Evolutionary conservation across 179 eudicot species (phyloP).

Genomic region (Gypsophila paniculata): DNA sequence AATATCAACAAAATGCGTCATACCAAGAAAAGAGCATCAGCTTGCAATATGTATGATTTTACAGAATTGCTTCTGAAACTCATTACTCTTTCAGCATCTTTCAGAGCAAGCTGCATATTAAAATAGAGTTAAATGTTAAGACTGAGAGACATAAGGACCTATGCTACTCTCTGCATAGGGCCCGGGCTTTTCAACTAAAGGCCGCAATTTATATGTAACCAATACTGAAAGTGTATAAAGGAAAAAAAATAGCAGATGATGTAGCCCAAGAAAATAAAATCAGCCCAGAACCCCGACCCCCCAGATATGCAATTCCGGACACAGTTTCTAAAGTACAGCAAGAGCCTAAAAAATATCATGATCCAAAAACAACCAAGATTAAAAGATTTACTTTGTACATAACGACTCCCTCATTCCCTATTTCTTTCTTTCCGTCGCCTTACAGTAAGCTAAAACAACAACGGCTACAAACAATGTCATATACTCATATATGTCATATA

Average conservation of each 20-base stretch:
- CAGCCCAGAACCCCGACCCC: background rate
- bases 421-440: background rate
- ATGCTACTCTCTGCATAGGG: too few species aligned
- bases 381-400: too few species aligned
- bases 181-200: background rate
- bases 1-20: constrained; percentile 9
- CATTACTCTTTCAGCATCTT: constrained; percentile 86
- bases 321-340: too few species aligned
- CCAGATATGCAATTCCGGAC: background rate
- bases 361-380: too few species aligned
- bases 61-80: constrained; percentile 40
- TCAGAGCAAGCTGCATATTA: constrained; percentile 62
- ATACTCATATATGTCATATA: background rate
- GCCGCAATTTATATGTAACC: background rate
- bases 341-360: too few species aligned
- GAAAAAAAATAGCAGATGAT: background rate
- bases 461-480: background rate
- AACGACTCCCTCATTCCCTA: background rate
- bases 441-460: background rate
- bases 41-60: constrained; percentile 59
- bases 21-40: constrained; percentile 63
- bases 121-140: background rate
- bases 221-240: background rate
- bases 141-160: too few species aligned
- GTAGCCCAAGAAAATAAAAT: background rate